These are phyloP conservation scores for Coemansia sp. DNA, from an alignment of 192 early-diverging fungal genomes.

Conservation along the genomic window DNA sequence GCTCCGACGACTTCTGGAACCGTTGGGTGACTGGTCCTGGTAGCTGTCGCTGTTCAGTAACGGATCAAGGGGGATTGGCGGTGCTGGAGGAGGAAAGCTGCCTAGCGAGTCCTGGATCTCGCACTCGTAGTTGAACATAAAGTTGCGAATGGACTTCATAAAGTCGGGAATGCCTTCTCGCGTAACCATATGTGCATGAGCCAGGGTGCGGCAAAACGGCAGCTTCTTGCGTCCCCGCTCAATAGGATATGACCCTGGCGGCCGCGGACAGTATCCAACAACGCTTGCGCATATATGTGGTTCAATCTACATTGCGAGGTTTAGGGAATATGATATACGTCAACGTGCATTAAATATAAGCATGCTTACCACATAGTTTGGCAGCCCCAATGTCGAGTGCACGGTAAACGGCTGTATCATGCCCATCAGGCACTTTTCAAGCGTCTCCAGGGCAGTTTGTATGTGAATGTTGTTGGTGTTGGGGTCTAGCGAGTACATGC, in stretches of 20 bases:
- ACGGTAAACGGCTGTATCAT: slow-evolving; percentile 48
- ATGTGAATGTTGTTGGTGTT: slow-evolving; percentile 46
- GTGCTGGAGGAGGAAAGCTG: slow-evolving; percentile 49
- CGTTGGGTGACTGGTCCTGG: background rate
- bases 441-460: slow-evolving; percentile 45
- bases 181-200: slow-evolving; percentile 46
- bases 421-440: slow-evolving; percentile 54
- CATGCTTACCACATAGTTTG: slow-evolving; percentile 30
- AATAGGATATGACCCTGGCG: slow-evolving; percentile 35
- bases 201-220: slow-evolving; percentile 50
- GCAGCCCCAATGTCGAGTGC: slow-evolving; percentile 33
- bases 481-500: slow-evolving; percentile 56
- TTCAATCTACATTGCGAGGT: slow-evolving; percentile 28
- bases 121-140: slow-evolving; percentile 51
- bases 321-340: background rate
- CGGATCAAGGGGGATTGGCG: slow-evolving; percentile 28
- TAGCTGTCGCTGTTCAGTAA: background rate
- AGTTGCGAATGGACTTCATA: slow-evolving; percentile 49
- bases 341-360: too few species aligned
- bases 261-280: slow-evolving; percentile 45
- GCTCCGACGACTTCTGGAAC: background rate
- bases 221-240: slow-evolving; percentile 44
- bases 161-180: slow-evolving; percentile 30
- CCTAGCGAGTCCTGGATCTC: slow-evolving; percentile 45
- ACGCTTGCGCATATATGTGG: slow-evolving; percentile 52